These are phyloP conservation scores for Pseudodiploospora longispora DNA, from an alignment of 2,329 filamentous ascomycete species.

Conservation along the genomic window DNA sequence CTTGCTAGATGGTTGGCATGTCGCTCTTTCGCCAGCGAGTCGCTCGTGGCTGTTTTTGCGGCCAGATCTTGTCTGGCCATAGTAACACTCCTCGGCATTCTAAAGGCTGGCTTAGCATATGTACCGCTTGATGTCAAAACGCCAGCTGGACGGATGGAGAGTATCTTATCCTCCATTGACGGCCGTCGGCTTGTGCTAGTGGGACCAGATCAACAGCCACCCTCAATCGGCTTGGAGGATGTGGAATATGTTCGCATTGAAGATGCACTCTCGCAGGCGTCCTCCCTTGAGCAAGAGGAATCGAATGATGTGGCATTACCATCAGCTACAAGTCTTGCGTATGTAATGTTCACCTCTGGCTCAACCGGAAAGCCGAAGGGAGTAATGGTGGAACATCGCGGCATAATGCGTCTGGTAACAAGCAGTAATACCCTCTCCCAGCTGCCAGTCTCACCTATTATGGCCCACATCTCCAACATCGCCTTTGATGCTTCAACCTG, in stretches of 20 bases:
- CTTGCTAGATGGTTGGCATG: constrained; percentile 12
- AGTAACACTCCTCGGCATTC: constrained; percentile 15
- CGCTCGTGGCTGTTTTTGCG: constrained; percentile 13
- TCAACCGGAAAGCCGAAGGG: constrained; percentile 42
- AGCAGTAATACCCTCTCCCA: background rate
- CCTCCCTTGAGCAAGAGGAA: background rate
- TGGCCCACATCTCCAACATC: constrained; percentile 8
- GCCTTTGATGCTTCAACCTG: constrained; percentile 11
- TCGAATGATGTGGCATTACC: background rate
- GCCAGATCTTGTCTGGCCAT: constrained; percentile 14
- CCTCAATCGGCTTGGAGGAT: background rate
- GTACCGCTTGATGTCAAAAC: constrained; percentile 15
- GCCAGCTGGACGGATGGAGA: constrained; percentile 12
- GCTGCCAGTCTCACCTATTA: background rate
- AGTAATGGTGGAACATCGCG: constrained; percentile 24
- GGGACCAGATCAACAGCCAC: constrained; percentile 3
- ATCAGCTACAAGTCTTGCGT: constrained; percentile 6
- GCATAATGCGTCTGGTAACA: constrained; percentile 3
- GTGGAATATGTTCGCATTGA: constrained; percentile 9
- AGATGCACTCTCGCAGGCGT: background rate
- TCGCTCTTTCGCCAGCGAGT: constrained; percentile 7
- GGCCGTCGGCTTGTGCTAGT: constrained; percentile 11
- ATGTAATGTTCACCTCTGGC: constrained; percentile 44
- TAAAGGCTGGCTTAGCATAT: constrained; percentile 19
- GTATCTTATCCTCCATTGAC: constrained; percentile 9